phyloP scores from a whole-genome alignment of 306 rosid genomes.

The Prunus mume region DNA sequence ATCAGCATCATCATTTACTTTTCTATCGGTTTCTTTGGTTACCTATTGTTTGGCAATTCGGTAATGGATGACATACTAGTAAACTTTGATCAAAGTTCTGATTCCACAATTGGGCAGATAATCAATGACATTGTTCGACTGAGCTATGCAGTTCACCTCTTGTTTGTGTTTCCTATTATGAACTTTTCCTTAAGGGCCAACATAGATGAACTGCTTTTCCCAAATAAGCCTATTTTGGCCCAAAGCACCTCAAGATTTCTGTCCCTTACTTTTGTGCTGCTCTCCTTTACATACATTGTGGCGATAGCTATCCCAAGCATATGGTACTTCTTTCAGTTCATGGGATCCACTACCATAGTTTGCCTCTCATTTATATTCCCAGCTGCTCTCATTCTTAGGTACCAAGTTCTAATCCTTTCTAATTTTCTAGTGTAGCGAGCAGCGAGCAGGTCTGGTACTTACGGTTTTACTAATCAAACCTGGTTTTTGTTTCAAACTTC shows the following conservation, averaged over 20 bases:
- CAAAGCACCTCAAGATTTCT: slow-evolving; percentile 44
- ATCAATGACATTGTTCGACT: slow-evolving; percentile 45
- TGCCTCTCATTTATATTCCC: slow-evolving; percentile 55
- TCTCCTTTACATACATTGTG: slow-evolving; percentile 30
- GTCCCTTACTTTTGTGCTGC: slow-evolving; percentile 35
- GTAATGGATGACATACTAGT: slow-evolving; percentile 48
- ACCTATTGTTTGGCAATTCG: slow-evolving; percentile 55
- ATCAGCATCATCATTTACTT: slow-evolving; percentile 43
- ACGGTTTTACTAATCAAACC: not conserved
- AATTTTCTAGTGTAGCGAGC: not conserved
- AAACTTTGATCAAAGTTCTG: slow-evolving; percentile 51
- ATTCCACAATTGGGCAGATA: slow-evolving; percentile 23
- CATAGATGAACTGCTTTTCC: slow-evolving; percentile 48
- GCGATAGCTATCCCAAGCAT: slow-evolving; percentile 59
- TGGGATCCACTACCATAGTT: slow-evolving; percentile 62
- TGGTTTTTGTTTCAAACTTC: not conserved
- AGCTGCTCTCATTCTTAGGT: slow-evolving; percentile 51
- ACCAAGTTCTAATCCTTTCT: not conserved
- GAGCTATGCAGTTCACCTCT: slow-evolving; percentile 60
- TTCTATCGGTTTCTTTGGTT: slow-evolving; percentile 57
- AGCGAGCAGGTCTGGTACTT: not conserved
- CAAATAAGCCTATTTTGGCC: slow-evolving; percentile 27
- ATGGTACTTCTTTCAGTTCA: slow-evolving; percentile 57
- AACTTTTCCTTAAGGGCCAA: slow-evolving; percentile 49
- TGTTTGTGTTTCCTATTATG: slow-evolving; percentile 54